These are phyloP conservation scores for Cladosporium sp. DNA, from an alignment of 2,329 filamentous ascomycete species.

Conservation along the genomic window DNA sequence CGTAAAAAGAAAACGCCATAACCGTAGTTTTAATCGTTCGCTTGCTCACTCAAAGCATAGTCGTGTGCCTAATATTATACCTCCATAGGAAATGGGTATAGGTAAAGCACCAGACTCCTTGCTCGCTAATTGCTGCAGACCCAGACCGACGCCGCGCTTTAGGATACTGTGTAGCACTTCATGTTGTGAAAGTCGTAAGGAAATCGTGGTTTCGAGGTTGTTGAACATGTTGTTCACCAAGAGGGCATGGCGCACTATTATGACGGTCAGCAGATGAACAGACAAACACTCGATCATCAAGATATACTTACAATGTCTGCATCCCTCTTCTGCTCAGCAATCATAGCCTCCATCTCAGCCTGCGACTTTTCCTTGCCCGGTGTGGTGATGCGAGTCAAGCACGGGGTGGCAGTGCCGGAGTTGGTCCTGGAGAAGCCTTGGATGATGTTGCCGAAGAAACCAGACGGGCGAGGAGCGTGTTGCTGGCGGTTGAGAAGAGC, in stretches of 20 bases:
- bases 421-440: conserved; percentile 18
- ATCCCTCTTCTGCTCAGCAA: conserved; percentile 27
- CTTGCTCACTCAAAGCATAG: not conserved
- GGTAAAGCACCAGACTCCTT: conserved; percentile 2
- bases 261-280: conserved; percentile 6
- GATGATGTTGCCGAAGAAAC: conserved; percentile 27
- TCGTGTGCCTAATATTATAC: not conserved
- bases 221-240: conserved; percentile 10
- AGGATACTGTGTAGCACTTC: not conserved
- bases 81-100: conserved; percentile 2
- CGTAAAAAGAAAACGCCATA: not conserved
- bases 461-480: conserved; percentile 2
- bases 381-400: conserved; percentile 12
- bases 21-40: no score
- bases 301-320: conserved; percentile 24
- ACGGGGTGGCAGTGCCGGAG: conserved; percentile 17
- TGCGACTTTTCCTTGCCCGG: conserved; percentile 20
- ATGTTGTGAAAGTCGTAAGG: not conserved
- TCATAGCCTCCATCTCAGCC: conserved; percentile 24
- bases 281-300: not conserved
- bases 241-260: conserved; percentile 18
- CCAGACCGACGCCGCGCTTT: conserved; percentile 5
- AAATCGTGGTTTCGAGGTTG: conserved; percentile 7
- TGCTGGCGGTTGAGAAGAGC: conserved; percentile 11
- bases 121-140: conserved; percentile 4